Evolutionary conservation across 1,139 yeast species (phyloP).

Genomic region (Blastobotrys proliferans): DNA sequence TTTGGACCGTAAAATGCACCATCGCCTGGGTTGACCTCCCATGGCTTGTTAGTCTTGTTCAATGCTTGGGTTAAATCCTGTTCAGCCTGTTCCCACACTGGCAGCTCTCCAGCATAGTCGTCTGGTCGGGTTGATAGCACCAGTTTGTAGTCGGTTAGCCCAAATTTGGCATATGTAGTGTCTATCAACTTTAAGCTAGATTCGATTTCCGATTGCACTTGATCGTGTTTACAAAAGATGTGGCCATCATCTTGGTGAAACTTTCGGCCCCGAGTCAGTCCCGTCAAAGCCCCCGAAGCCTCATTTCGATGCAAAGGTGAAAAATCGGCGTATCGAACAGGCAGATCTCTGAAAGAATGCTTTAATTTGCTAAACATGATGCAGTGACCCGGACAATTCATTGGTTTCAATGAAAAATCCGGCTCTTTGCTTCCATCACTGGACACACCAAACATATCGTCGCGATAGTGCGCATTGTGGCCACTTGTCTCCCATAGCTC

Average conservation of each 20-base stretch:
- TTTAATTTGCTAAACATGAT: conserved; percentile 76
- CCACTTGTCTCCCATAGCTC: conserved; percentile 89
- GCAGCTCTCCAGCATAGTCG: conserved; percentile 73
- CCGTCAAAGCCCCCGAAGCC: conserved; percentile 90
- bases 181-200: conserved; percentile 72
- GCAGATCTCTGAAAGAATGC: conserved; percentile 84
- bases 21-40: conserved; percentile 84
- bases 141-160: conserved; percentile 63
- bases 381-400: conserved; percentile 99
- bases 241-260: conserved; percentile 99
- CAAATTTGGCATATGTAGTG: conserved; percentile 75
- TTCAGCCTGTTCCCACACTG: conserved; percentile 87
- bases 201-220: conserved; percentile 72
- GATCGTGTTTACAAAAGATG: conserved; percentile 82
- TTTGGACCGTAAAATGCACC: conserved; percentile 98
- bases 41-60: conserved; percentile 51
- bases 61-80: conserved; percentile 61
- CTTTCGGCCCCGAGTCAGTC: conserved; percentile 89
- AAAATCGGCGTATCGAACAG: conserved; percentile 85
- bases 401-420: conserved; percentile 81
- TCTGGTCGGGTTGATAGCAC: conserved; percentile 88
- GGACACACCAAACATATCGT: conserved; percentile 83
- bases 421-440: conserved; percentile 35
- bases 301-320: conserved; percentile 95
- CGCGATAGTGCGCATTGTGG: conserved; percentile 93